A percentile compares a stretch with the other conserved stretches of the same genome.
Evolutionary conservation across 805 yeast genomes (phyloP).

Genomic region (Metschnikowia cerradonensis): DNA sequence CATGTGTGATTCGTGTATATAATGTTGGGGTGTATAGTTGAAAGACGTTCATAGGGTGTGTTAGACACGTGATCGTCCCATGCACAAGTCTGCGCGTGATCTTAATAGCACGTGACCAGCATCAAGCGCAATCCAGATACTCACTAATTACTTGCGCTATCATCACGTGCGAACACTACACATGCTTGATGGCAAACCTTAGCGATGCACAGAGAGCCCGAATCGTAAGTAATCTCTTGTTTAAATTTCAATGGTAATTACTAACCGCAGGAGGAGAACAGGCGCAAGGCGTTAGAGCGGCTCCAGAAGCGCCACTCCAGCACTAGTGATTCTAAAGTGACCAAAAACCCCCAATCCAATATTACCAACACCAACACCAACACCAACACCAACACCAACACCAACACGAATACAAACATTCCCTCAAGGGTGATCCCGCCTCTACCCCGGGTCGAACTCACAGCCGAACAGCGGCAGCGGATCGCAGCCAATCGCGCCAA

Average conservation of each 20-base stretch:
- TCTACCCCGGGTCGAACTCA: slow-evolving; percentile 29
- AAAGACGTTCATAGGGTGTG: too few species aligned
- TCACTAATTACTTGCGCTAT: not conserved
- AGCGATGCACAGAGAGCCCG: slow-evolving; percentile 32
- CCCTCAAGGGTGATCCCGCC: slow-evolving; percentile 4
- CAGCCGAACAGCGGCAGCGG: slow-evolving; percentile 46
- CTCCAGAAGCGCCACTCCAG: slow-evolving; percentile 28
- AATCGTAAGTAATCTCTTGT: slow-evolving; percentile 28
- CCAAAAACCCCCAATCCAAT: not conserved
- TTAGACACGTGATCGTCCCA: too few species aligned
- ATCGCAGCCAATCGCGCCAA: slow-evolving; percentile 51
- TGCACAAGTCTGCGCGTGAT: too few species aligned
- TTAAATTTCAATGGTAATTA: not conserved
- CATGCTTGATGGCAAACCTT: slow-evolving; percentile 14
- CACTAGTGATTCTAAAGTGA: not conserved
- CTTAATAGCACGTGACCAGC: too few species aligned
- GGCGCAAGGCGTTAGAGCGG: slow-evolving; percentile 58
- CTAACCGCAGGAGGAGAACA: slow-evolving; percentile 53
- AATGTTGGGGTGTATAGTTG: too few species aligned
- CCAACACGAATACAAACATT: not conserved
- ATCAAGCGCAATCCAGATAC: too few species aligned
- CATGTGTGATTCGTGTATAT: not conserved
- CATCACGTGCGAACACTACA: not conserved
- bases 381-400: not conserved
- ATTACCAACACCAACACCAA: slow-evolving; percentile 5